These are phyloP conservation scores for Xerocomus subilludens DNA, from an alignment of 1,284 basidiomycete genomes.

Conservation along the genomic window DNA sequence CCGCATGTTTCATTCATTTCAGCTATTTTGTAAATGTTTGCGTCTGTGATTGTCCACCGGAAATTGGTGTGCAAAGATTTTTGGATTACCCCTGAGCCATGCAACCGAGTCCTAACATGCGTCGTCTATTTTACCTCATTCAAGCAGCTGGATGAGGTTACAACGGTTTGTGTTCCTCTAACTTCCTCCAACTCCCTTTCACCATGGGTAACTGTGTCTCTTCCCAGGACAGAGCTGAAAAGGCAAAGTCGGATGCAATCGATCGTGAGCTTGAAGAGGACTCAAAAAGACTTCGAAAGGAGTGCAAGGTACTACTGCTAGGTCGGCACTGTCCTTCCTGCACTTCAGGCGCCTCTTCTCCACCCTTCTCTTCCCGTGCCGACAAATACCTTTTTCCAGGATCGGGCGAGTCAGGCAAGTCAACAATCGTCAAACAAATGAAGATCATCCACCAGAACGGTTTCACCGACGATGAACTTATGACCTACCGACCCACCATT, in stretches of 20 bases:
- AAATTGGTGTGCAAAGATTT: no score
- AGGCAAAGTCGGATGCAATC: constrained; percentile 76
- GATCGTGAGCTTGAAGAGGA: constrained; percentile 81
- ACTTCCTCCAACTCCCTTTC: no score
- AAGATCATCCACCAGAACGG: constrained; percentile 99
- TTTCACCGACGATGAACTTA: constrained; percentile 84
- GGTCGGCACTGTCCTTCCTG: constrained; percentile 64
- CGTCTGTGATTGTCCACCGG: no score
- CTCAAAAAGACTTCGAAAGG: constrained; percentile 79
- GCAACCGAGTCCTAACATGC: no score
- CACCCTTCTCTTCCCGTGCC: not conserved
- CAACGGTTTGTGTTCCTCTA: no score
- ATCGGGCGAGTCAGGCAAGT: constrained; percentile 88
- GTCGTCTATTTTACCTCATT: no score
- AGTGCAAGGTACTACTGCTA: constrained; percentile 94
- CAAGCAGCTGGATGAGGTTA: no score
- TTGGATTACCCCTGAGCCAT: no score
- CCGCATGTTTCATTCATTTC: no score
- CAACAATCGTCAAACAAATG: constrained; percentile 99
- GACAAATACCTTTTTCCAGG: constrained; percentile 50
- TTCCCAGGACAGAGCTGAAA: constrained; percentile 67
- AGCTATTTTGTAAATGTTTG: no score
- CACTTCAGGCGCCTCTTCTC: constrained; percentile 30
- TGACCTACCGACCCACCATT: constrained; percentile 82
- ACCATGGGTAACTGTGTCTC: constrained; percentile 76